Conservation (phyloP, 192 early-diverging fungal genomes). For the Oehlia diaphana region DNA sequence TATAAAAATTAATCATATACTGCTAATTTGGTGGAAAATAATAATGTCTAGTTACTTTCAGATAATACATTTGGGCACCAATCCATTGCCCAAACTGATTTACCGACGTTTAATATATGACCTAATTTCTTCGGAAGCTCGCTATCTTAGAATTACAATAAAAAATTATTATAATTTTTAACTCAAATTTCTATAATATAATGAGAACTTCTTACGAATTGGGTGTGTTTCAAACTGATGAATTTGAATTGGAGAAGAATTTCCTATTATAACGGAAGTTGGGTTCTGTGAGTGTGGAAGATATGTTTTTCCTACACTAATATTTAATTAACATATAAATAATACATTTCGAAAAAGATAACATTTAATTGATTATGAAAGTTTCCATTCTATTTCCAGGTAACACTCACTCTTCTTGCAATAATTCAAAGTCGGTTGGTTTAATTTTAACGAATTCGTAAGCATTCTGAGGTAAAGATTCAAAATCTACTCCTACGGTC, state of each 20-base stretch:
- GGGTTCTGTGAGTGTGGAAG: conserved; percentile 17
- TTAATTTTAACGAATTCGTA: conserved; percentile 23
- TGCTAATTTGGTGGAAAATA: not conserved
- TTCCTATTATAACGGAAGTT: not conserved
- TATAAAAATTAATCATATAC: no score
- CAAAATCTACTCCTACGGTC: conserved; percentile 2
- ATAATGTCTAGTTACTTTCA: conserved; percentile 5
- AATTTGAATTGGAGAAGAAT: conserved; percentile 2
- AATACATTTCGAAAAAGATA: not conserved
- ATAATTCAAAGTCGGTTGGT: conserved; percentile 12
- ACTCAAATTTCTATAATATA: not conserved
- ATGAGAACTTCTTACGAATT: not conserved
- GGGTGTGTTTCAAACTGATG: conserved; percentile 16
- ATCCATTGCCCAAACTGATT: conserved; percentile 40
- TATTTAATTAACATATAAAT: not conserved
- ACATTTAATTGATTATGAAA: not conserved
- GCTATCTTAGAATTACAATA: not conserved
- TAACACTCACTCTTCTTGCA: conserved; percentile 4
- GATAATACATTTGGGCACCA: conserved; percentile 33
- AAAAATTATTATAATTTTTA: not conserved
- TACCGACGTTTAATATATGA: conserved; percentile 38
- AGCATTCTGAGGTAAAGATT: conserved; percentile 9
- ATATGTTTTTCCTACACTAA: conserved; percentile 6
- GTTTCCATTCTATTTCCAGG: not conserved
- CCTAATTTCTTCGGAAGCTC: conserved; percentile 17